These are phyloP conservation scores for Saccharum hybrid DNA, from an alignment of 202 grass and related monocot species.

Conservation along the genomic window DNA sequence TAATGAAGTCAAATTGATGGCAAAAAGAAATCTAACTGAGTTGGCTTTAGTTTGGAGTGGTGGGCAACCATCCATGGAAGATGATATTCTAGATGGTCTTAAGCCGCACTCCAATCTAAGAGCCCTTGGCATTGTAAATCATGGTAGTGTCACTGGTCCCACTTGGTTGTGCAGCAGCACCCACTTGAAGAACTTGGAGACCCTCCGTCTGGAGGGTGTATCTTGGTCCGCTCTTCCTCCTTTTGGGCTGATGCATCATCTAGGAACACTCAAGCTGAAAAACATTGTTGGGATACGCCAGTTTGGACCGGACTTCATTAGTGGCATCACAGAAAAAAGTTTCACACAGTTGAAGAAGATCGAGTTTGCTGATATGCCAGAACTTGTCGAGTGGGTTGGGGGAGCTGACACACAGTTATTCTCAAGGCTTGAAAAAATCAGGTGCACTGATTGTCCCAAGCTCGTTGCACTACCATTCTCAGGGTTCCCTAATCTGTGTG, in stretches of 20 bases:
- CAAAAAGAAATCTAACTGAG: not conserved
- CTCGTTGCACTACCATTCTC: too few species aligned
- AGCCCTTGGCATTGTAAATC: not conserved
- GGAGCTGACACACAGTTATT: too few species aligned
- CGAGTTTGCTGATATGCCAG: too few species aligned
- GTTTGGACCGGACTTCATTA: not conserved
- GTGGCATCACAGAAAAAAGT: not conserved
- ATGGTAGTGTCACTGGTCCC: not conserved
- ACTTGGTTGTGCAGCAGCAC: not conserved
- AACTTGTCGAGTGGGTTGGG: too few species aligned
- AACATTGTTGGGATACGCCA: not conserved
- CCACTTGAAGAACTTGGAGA: not conserved
- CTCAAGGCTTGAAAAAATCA: too few species aligned
- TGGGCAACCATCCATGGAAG: accelerated
- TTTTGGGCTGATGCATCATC: not conserved
- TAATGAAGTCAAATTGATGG: not conserved
- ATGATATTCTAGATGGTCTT: constrained; percentile 24
- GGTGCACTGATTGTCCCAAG: too few species aligned
- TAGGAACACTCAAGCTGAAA: not conserved
- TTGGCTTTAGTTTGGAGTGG: not conserved
- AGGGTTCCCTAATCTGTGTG: too few species aligned
- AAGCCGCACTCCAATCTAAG: not conserved
- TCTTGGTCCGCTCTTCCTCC: constrained; percentile 25
- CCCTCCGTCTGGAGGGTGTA: not conserved
- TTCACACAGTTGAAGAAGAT: too few species aligned